Conservation (phyloP, 2,329 filamentous ascomycete species). For the Cercospora zeae-maydis region DNA sequence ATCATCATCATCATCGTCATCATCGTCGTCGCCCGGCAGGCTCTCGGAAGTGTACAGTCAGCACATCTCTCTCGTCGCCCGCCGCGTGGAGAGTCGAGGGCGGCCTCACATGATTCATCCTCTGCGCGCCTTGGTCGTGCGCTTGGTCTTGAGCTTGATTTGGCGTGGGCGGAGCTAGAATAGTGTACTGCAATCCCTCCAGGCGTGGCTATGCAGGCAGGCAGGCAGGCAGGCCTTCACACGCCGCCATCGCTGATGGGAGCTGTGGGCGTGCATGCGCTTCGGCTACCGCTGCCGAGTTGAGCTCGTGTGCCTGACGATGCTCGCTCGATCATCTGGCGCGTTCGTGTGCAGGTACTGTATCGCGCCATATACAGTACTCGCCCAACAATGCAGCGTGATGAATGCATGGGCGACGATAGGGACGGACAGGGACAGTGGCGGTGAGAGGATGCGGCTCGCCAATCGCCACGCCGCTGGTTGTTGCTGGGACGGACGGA, state of each 20-base stretch:
- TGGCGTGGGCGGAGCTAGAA: neutral
- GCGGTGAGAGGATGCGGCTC: neutral
- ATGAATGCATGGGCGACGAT: neutral
- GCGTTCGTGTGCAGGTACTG: slow-evolving; percentile 9
- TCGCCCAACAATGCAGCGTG: neutral
- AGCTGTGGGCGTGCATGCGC: neutral
- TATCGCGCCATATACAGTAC: too few relatives aligned
- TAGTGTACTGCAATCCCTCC: neutral
- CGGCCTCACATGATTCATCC: too few relatives aligned
- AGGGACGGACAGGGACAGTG: neutral
- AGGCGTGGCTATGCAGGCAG: neutral
- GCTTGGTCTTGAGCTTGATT: neutral
- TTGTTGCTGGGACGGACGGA: too few relatives aligned
- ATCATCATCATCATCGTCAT: neutral
- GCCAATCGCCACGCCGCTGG: neutral
- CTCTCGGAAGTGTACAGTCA: neutral
- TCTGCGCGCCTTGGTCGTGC: neutral
- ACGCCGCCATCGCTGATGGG: slow-evolving; percentile 10
- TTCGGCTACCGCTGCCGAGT: slow-evolving; percentile 4
- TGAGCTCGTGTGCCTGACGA: slow-evolving; percentile 3
- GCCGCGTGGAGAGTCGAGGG: neutral
- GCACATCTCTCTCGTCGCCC: too few relatives aligned
- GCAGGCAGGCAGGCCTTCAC: too few relatives aligned
- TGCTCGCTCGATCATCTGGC: neutral
- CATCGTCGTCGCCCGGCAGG: neutral